Evolutionary conservation across 208 protist genomes (phyloP), one percentile per base, ranked within the genome.

Genomic region (Trypanosomatidae sp.): DNA sequence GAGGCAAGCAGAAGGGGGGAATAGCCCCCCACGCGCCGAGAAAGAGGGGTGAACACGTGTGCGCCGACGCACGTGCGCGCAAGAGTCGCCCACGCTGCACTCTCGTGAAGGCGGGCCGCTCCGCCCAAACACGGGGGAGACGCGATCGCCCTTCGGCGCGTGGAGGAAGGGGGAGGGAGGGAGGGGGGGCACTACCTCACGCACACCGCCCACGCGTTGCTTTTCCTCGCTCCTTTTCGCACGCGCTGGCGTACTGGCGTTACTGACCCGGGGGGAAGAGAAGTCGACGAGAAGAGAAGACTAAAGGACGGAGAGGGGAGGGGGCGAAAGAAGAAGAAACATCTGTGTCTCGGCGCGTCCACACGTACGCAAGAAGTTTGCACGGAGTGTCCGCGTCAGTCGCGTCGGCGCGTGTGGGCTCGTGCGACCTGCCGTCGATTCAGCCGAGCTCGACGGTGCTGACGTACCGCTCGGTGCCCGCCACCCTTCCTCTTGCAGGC

Each of bases 1-100:
- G 75, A 77, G 60, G 65, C 30, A 80, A 53, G 69, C 47, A 65
- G 59, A 58, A 33, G 13, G 19, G 12, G 7, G 28, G 52, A 10
- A n/a, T 33, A 12, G 3, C n/a, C 52, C 52, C 2, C 25, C 52
- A 30, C 25, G 25, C 13, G 52, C 13, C n/a, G 52, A 15, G 49
- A 53, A 58, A 30, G 53, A 59, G 53, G 6, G 53, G 53, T 7
- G 10, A 36, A 12, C 8, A 33, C 25, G 33, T 28, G 52, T 30
- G 8, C 62, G 43, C 60, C 6, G 58, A 49, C 36, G 47, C 53
- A 44, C 47, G 2, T 55, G 43, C 44, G 46, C 60, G 3, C 30
- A 62, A 4, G 9, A 1, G 46, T 19, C 46, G 36, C 36, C 36
- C 36, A 39, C 36, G 36, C 36, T 39, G 36, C 36, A 39, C 36